Base-by-base conservation (phyloP, 2,329 filamentous ascomycete genomes). In the Domatiomyces globalis region DNA sequence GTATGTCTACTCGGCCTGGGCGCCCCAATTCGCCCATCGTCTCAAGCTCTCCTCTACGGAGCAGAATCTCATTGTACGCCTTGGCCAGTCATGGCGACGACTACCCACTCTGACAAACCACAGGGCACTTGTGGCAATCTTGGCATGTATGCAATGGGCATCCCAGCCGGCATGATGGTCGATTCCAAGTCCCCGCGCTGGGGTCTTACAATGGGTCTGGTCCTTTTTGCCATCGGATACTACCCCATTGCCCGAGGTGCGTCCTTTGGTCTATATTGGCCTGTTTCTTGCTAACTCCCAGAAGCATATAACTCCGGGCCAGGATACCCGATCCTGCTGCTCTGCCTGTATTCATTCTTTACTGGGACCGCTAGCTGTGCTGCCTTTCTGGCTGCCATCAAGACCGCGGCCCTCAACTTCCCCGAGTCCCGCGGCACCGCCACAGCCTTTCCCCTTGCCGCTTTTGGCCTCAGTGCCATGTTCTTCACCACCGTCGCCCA, bases 1-100 rank as follows among this genome's bases (percentile, higher is more conserved):
- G 87, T 96, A 98, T 79, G 90, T 89, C 64, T 98, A 95, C 70
- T 95, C 88, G 51, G 90, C 90, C 69, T 98, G 92, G 89, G 88
- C 87, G 12, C 92, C 92, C 18, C 89, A 95, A 69, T 95, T 95
- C 65, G 88, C 89, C 48, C 83, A 94, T 63, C 82, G 79, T 60
- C 75, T 98, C 61, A 81, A 84, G 65, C 79, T 96, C 55, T 88
- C 88, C 12, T 84, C 92, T n/a, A 96, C 90, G 2, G 77, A 95
- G 67, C 88, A 81, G 68, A 96, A 98, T 68, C 69, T 96, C 58
- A 89, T 98, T 64, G 89, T 83, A 73, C 54, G 45, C 47, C 42
- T 22, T 49, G 49, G 39, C 33, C 17, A 27, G 29, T 6, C 3
- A 25, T 6, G 22, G 6, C 22, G 12, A 47, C 45, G 29, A 49